These are phyloP conservation scores for Isoetes engelmannii DNA, from an alignment of 83 land plant genomes.

Conservation along the genomic window DNA sequence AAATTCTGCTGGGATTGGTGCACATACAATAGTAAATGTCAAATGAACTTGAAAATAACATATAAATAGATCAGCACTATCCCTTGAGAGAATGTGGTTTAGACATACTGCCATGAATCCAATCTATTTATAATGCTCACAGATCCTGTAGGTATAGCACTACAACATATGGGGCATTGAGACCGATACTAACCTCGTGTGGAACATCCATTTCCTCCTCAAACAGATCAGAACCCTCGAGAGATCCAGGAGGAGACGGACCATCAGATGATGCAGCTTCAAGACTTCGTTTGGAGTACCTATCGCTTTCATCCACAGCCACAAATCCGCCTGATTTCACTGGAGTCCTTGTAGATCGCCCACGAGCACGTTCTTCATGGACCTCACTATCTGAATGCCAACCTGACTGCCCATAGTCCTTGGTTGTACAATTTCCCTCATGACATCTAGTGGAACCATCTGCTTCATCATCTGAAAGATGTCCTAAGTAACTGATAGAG, in stretches of 20 bases:
- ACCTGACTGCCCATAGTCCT: constrained; percentile 27
- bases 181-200: constrained; percentile 43
- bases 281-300: background rate
- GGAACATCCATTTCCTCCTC: constrained; percentile 60
- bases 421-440: constrained; percentile 3
- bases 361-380: background rate
- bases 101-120: background rate
- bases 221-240: constrained; percentile 28
- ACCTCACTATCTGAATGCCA: constrained; percentile 90
- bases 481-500: background rate
- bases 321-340: constrained; percentile 1
- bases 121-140: background rate
- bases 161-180: too few relatives aligned
- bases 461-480: constrained; percentile 29
- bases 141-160: too few relatives aligned
- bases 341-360: background rate
- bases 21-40: too few relatives aligned
- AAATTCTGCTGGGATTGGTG: too few relatives aligned
- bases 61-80: too few relatives aligned
- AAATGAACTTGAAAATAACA: too few relatives aligned
- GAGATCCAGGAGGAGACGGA: constrained; percentile 19
- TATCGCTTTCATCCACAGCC: background rate
- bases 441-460: constrained; percentile 14
- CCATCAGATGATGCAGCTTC: constrained; percentile 28
- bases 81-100: background rate